These are phyloP conservation scores for Heracleum sosnowskyi DNA, from an alignment of 129 eudicot species.

Conservation along the genomic window DNA sequence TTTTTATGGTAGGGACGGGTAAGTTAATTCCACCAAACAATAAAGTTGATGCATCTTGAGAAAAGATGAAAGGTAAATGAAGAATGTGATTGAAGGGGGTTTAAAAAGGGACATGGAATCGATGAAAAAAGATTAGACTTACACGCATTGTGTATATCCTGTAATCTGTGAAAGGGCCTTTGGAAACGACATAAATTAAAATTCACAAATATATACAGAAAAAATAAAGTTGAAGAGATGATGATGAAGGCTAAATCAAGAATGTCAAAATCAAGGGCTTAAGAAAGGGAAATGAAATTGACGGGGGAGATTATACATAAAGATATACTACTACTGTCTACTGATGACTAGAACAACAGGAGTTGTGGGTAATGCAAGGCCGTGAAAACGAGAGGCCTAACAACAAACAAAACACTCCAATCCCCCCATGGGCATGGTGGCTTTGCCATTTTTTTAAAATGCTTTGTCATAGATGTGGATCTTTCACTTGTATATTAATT, in stretches of 20 bases:
- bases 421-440: not conserved
- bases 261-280: not conserved
- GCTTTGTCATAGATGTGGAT: constrained; percentile 13
- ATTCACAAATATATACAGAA: not conserved
- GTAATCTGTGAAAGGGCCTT: no score
- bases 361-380: constrained; percentile 2
- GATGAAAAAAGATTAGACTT: not conserved
- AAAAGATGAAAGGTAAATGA: no score
- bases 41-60: not conserved
- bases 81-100: no score
- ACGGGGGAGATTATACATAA: not conserved
- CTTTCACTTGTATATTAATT: constrained; percentile 9
- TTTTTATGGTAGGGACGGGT: no score
- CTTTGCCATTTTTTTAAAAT: not conserved
- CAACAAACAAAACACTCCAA: not conserved
- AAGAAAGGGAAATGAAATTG: constrained; percentile 1
- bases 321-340: no score
- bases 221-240: not conserved
- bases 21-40: no score
- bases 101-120: not conserved
- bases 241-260: not conserved
- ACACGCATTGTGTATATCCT: no score
- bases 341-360: not conserved
- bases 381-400: constrained; percentile 1
- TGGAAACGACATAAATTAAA: not conserved